Evolutionary conservation across 768 basidiomycete species (phyloP).

Genomic region (Lactarius pseudohatsudake): DNA sequence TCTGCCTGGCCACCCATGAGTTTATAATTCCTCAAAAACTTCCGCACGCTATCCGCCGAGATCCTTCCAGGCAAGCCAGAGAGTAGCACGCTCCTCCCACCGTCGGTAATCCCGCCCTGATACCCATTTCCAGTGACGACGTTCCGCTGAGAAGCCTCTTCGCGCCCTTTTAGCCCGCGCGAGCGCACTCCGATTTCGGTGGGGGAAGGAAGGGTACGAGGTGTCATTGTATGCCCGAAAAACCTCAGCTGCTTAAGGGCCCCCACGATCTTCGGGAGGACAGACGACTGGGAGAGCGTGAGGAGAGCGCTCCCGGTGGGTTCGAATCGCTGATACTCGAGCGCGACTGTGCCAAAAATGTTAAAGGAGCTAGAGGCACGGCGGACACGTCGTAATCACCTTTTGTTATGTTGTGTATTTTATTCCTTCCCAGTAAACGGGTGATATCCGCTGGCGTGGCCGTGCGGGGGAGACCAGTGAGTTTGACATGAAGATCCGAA

Average conservation of each 20-base stretch:
- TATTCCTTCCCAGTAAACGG: constrained; percentile 23
- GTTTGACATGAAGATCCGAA: constrained; percentile 21
- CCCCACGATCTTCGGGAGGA: constrained; percentile 42
- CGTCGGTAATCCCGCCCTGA: constrained; percentile 49
- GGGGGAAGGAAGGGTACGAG: constrained; percentile 36
- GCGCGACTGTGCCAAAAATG: constrained; percentile 44
- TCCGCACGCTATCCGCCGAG: constrained; percentile 37
- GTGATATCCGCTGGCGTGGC: constrained; percentile 24
- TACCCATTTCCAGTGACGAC: constrained; percentile 46
- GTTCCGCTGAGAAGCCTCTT: constrained; percentile 40
- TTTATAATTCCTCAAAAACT: constrained; percentile 45
- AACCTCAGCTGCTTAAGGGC: constrained; percentile 47
- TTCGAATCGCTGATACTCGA: constrained; percentile 59
- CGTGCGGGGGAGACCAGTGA: constrained; percentile 26
- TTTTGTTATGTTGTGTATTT: constrained; percentile 20
- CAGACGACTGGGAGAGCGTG: constrained; percentile 50
- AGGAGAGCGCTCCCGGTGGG: constrained; percentile 62
- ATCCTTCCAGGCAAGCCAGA: constrained; percentile 60
- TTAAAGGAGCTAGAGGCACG: not conserved
- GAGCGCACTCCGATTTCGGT: constrained; percentile 28
- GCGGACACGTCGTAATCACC: constrained; percentile 8
- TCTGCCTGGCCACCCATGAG: constrained; percentile 46
- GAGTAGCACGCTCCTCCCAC: constrained; percentile 56
- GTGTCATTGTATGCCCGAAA: constrained; percentile 44
- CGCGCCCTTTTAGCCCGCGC: constrained; percentile 45